phyloP scores from a whole-genome alignment of 2,329 filamentous ascomycete species.

The Penicillium griseofulvum region DNA sequence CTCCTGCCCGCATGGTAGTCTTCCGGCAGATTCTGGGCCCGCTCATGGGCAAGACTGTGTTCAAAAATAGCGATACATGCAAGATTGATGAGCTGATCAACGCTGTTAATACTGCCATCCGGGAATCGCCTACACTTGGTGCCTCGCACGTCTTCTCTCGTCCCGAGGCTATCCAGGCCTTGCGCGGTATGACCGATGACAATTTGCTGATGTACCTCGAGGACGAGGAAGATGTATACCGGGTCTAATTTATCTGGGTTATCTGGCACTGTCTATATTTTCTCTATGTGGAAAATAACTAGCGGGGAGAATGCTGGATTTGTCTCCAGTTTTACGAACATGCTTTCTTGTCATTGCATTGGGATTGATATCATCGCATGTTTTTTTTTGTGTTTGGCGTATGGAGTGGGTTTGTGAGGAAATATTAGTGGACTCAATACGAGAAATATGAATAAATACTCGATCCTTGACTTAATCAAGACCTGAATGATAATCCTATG shows the following conservation, averaged over 20 bases:
- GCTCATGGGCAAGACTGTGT: constrained; percentile 77
- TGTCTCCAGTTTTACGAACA: constrained; percentile 15
- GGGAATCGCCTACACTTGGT: constrained; percentile 43
- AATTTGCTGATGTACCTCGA: constrained; percentile 80
- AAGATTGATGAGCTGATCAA: constrained; percentile 70
- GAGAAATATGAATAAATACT: constrained; percentile 13
- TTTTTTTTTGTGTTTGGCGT: constrained; percentile 22
- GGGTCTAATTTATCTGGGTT: constrained; percentile 52
- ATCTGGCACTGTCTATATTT: neutral
- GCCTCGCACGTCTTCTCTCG: constrained; percentile 62
- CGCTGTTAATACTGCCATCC: constrained; percentile 73
- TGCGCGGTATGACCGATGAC: constrained; percentile 74
- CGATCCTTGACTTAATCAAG: neutral
- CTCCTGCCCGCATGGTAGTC: constrained; percentile 60
- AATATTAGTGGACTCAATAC: constrained; percentile 7
- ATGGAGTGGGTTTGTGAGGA: constrained; percentile 17
- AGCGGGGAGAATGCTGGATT: neutral
- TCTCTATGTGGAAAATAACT: neutral
- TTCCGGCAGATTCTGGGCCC: constrained; percentile 83
- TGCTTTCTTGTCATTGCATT: constrained; percentile 23
- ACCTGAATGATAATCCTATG: neutral
- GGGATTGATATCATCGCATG: constrained; percentile 24
- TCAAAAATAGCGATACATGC: constrained; percentile 75
- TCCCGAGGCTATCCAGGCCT: constrained; percentile 71
- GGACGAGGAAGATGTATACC: constrained; percentile 64